Conservation (phyloP, 441 rosid genomes). For the Pelargonium myrrhifolium region DNA sequence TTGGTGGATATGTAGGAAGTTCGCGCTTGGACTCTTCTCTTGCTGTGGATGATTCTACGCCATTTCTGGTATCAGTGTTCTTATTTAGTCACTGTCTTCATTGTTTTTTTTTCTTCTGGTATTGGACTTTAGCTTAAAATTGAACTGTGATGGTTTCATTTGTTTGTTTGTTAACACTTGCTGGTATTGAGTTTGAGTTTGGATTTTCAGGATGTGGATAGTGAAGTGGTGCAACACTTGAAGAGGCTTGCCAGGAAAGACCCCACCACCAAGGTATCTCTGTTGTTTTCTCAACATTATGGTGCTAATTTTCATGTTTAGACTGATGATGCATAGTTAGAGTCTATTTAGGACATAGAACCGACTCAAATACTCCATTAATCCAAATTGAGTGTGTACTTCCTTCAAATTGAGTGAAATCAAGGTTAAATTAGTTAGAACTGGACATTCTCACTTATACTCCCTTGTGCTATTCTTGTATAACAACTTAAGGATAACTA, state of each 20-base stretch:
- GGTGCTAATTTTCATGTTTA: neutral
- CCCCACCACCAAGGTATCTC: slow-evolving; percentile 78
- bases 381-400: too few species aligned
- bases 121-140: neutral
- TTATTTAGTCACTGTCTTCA: neutral
- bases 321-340: neutral
- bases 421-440: too few species aligned
- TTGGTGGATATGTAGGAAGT: slow-evolving; percentile 90
- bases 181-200: slow-evolving; percentile 11
- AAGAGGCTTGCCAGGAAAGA: slow-evolving; percentile 84
- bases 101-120: neutral
- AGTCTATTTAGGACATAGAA: neutral
- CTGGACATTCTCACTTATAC: too few species aligned
- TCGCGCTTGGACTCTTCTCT: slow-evolving; percentile 62
- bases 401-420: too few species aligned
- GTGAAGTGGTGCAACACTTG: slow-evolving; percentile 77
- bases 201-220: slow-evolving; percentile 57
- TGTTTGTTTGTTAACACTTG: neutral
- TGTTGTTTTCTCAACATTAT: neutral
- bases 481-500: too few species aligned
- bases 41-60: slow-evolving; percentile 40
- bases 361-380: neutral
- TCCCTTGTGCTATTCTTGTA: too few species aligned
- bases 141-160: too few species aligned
- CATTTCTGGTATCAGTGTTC: slow-evolving; percentile 38